Evolutionary conservation across 148 eudicot genomes (phyloP).

Genomic region (Diospyros kaki): DNA sequence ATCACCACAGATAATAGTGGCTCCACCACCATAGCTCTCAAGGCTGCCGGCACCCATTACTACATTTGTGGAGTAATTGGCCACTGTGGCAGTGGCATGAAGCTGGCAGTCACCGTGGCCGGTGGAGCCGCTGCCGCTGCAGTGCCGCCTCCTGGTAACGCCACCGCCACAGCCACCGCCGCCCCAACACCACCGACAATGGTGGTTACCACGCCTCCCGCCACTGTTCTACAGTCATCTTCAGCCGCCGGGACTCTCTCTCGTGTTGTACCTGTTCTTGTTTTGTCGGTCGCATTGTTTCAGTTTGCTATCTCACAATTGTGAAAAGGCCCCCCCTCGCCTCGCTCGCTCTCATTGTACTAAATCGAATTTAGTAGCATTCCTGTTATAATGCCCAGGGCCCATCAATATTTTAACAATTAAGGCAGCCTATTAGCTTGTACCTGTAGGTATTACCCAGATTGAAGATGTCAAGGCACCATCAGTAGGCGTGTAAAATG

Average conservation of each 20-base stretch:
- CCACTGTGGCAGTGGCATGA: slow-evolving; percentile 81
- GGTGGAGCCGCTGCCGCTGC: slow-evolving; percentile 19
- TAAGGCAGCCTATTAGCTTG: no score
- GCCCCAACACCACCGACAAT: not conserved
- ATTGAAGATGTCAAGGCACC: no score
- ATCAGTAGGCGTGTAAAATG: no score
- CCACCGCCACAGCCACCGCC: slow-evolving; percentile 16
- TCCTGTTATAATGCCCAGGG: not conserved
- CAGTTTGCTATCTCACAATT: slow-evolving; percentile 15
- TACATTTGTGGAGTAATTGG: slow-evolving; percentile 68
- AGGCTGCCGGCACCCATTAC: slow-evolving; percentile 65
- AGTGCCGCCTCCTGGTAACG: slow-evolving; percentile 14
- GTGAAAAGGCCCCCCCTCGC: slow-evolving; percentile 4
- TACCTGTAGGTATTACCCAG: no score
- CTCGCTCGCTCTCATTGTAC: not conserved
- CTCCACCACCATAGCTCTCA: slow-evolving; percentile 56
- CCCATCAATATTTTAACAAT: not conserved
- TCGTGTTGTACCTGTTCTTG: slow-evolving; percentile 20
- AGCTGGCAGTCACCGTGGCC: slow-evolving; percentile 55
- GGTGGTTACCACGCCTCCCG: slow-evolving; percentile 10
- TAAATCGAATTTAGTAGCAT: not conserved
- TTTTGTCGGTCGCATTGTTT: slow-evolving; percentile 12
- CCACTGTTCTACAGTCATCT: slow-evolving; percentile 15
- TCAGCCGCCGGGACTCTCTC: slow-evolving; percentile 28
- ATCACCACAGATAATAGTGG: slow-evolving; percentile 62